These are phyloP conservation scores for Solanum pinnatisectum DNA, from an alignment of 257 asterid species.

Conservation along the genomic window DNA sequence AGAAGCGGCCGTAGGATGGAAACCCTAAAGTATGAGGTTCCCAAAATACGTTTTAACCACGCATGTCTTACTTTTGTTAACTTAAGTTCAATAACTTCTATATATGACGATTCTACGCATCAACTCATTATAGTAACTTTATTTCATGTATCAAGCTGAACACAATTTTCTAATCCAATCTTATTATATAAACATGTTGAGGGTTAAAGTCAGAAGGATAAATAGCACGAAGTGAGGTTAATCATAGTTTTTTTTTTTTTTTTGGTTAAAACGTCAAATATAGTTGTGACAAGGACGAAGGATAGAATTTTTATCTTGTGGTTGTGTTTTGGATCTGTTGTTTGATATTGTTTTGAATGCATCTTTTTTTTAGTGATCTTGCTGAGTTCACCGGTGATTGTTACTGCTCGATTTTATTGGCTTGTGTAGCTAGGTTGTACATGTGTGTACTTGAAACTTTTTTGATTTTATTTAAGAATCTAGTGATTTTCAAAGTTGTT, in stretches of 20 bases:
- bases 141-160: not conserved
- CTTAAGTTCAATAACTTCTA: not conserved
- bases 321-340: too few species aligned
- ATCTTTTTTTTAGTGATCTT: not conserved
- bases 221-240: not conserved
- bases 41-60: not conserved
- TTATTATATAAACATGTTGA: not conserved
- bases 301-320: not conserved
- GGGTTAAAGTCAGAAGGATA: not conserved
- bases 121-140: not conserved
- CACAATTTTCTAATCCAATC: not conserved
- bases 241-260: too few species aligned
- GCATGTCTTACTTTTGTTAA: not conserved
- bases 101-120: not conserved
- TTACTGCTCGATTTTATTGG: too few species aligned
- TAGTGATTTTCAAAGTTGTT: not conserved
- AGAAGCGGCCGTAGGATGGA: not conserved
- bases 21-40: not conserved
- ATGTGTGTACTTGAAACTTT: not conserved
- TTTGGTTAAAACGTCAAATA: not conserved
- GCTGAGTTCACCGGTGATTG: not conserved
- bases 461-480: too few species aligned
- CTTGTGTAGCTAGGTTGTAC: not conserved
- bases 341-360: not conserved
- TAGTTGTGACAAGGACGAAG: too few species aligned